These are phyloP conservation scores for Colletotrichum sp. DNA, from an alignment of 2,329 filamentous ascomycete species.

Conservation along the genomic window DNA sequence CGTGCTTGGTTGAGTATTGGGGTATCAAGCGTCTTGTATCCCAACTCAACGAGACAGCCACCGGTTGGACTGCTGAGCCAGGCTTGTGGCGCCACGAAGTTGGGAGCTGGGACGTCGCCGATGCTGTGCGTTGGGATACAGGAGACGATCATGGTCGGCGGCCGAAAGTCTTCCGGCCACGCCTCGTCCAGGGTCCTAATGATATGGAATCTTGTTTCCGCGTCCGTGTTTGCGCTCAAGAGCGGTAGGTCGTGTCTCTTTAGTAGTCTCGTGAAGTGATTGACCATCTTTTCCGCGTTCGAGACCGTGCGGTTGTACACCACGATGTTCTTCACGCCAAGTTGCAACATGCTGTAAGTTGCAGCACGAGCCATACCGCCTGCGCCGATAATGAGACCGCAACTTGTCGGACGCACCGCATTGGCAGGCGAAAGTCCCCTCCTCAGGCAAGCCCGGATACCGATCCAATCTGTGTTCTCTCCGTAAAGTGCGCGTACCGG, in stretches of 20 bases:
- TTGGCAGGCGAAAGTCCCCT: conserved; percentile 76
- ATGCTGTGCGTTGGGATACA: conserved; percentile 77
- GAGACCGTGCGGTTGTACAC: conserved; percentile 73
- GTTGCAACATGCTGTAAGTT: conserved; percentile 78
- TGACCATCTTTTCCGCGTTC: conserved; percentile 71
- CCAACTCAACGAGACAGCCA: conserved; percentile 76
- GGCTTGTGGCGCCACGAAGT: conserved; percentile 70
- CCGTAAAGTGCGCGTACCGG: conserved; percentile 74
- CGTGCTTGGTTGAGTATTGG: conserved; percentile 73
- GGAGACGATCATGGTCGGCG: conserved; percentile 76
- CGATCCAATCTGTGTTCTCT: conserved; percentile 84
- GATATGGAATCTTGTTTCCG: conserved; percentile 58
- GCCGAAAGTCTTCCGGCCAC: conserved; percentile 68
- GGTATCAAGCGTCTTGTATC: conserved; percentile 76
- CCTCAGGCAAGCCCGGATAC: conserved; percentile 74
- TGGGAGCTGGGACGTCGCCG: conserved; percentile 66
- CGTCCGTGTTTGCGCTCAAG: conserved; percentile 38
- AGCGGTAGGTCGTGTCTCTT: conserved; percentile 45
- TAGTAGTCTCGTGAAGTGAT: conserved; percentile 69
- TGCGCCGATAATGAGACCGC: conserved; percentile 66
- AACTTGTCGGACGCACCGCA: conserved; percentile 60
- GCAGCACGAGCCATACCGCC: conserved; percentile 81
- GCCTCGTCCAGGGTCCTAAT: conserved; percentile 60
- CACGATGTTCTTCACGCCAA: conserved; percentile 78
- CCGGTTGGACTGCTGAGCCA: conserved; percentile 78